Evolutionary conservation across 306 rosid species (phyloP), one percentile per base, ranked within the genome.

Genomic region (Ormosia semicastrata): DNA sequence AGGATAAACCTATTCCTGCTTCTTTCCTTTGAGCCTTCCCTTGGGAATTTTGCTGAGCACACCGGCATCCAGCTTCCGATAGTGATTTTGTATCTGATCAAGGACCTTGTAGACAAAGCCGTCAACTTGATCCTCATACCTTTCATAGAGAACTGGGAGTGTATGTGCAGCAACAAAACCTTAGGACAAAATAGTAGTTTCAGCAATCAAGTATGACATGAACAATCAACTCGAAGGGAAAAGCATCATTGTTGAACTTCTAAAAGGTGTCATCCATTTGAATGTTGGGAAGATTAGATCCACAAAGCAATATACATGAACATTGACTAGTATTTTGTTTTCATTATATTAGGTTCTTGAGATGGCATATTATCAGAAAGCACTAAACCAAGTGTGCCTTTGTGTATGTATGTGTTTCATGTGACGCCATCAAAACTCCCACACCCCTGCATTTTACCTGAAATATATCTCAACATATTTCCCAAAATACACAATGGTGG

Each of bases 161-260:
- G 97, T 93, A 77, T 95, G 98, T 36, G 94, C 96, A 66, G 89
- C 98, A 71, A 93, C 89, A 73, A 93, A 93, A 79, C 97, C 99
- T 94, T 67, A 1, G 18, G 39, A 64, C 65, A 82, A 5, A 75
- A 79, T 4, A 72, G 2, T 73, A 56, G n/a, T 18, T 53, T 37
- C 62, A 83, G 68, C 53, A 66, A 75, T 52, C 74, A 65, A 70
- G 39, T 50, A 50, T 60, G 8, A 14, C 44, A 65, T 9, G 10
- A 43, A 75, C 52, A 58, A 12, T 17, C 33, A 64, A 37, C 15
- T 40, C 18, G 33, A 5, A 60, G n/a, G 7, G 5, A 36, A 72
- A 30, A 41, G 39, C 34, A 60, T 36, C n/a, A 46, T 47, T 8
- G 18, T 60, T 76, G 58, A 71, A 71, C 44, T 62, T 43, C 68